Conservation (phyloP, 2,329 filamentous ascomycete species). For the Aspergillus tamarii region DNA sequence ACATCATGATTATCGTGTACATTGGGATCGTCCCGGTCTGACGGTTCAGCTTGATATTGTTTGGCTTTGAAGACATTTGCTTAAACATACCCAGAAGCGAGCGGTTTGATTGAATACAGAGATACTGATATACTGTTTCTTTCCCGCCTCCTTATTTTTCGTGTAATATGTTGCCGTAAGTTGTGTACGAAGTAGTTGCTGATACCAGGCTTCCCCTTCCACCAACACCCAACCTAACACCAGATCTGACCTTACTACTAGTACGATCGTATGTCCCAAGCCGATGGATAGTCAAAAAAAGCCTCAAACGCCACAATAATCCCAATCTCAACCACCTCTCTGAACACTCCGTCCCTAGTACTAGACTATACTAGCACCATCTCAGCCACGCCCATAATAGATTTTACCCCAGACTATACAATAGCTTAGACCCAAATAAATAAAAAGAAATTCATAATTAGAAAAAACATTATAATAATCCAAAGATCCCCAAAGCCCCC, state of each 20-base stretch:
- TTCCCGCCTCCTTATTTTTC: too few species aligned
- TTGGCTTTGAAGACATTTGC: constrained; percentile 31
- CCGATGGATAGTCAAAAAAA: too few species aligned
- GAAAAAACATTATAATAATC: too few species aligned
- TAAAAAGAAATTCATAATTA: too few species aligned
- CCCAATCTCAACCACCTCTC: neutral
- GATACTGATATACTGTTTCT: neutral
- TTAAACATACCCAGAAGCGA: constrained; percentile 29
- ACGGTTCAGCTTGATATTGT: constrained; percentile 26
- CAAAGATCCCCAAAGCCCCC: too few species aligned
- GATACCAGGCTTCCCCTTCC: neutral
- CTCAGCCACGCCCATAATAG: neutral
- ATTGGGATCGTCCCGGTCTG: constrained; percentile 30
- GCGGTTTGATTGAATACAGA: constrained; percentile 24
- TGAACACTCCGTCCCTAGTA: neutral
- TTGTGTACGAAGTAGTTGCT: too few species aligned
- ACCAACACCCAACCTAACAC: neutral
- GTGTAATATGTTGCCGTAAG: too few species aligned
- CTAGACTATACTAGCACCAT: neutral
- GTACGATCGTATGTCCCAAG: neutral
- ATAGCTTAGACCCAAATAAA: too few species aligned
- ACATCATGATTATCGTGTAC: constrained; percentile 25
- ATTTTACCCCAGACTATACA: too few species aligned
- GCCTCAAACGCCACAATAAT: neutral
- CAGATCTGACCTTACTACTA: neutral